These are phyloP conservation scores for Penicillium verrucosum DNA, from an alignment of 2,329 filamentous ascomycete genomes.

Conservation along the genomic window DNA sequence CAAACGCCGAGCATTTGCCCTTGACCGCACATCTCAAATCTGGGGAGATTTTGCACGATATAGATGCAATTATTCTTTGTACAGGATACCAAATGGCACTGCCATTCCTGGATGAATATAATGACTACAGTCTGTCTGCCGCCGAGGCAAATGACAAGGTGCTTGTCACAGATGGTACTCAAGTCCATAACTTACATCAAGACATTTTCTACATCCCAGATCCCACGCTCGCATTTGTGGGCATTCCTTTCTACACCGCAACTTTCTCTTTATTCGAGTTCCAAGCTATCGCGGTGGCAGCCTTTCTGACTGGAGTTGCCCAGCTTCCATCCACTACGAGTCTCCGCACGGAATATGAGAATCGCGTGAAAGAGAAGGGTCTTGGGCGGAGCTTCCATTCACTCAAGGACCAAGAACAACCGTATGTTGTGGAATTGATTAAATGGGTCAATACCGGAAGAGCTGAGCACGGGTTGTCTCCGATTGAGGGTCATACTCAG, in stretches of 20 bases:
- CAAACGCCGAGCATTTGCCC: constrained; percentile 42
- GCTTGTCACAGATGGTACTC: constrained; percentile 62
- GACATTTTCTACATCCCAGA: constrained; percentile 71
- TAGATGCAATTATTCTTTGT: constrained; percentile 62
- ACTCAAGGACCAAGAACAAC: constrained; percentile 33
- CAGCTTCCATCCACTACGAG: constrained; percentile 45
- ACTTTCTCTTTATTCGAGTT: constrained; percentile 70
- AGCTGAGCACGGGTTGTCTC: constrained; percentile 14
- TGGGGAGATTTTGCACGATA: constrained; percentile 51
- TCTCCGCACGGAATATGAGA: constrained; percentile 37
- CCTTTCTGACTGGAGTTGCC: constrained; percentile 53
- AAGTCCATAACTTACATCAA: constrained; percentile 65
- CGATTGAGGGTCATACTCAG: constrained; percentile 31
- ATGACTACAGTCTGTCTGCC: constrained; percentile 44
- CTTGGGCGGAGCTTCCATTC: constrained; percentile 39
- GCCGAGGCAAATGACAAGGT: constrained; percentile 51
- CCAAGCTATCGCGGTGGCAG: constrained; percentile 61
- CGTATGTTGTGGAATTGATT: constrained; percentile 34
- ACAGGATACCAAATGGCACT: constrained; percentile 68
- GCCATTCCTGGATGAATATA: constrained; percentile 58
- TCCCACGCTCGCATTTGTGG: constrained; percentile 61
- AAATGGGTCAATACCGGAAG: constrained; percentile 36
- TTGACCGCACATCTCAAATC: constrained; percentile 53
- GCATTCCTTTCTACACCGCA: constrained; percentile 62
- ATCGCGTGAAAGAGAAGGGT: constrained; percentile 26